A percentile compares a stretch with the other conserved stretches of the same genome.
phyloP scores from a whole-genome alignment of 176 grass and related monocot genomes.

The Paspalum notatum region DNA sequence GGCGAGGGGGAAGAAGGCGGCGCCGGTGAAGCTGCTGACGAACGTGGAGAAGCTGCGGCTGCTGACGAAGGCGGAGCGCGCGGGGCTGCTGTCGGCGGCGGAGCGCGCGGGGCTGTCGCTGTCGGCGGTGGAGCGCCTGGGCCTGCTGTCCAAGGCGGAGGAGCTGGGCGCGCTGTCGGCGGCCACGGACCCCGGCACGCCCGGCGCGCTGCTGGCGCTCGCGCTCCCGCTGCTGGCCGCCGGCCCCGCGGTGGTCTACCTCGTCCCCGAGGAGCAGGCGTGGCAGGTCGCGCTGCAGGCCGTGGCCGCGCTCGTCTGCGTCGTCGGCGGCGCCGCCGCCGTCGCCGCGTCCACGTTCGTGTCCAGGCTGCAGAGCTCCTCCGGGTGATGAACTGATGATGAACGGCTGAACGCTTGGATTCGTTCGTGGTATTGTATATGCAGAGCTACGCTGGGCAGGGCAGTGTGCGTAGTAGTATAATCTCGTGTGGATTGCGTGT shows the following conservation, averaged over 20 bases:
- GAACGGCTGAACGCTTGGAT: no score
- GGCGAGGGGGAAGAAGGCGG: slow-evolving; percentile 13
- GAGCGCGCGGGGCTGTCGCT: slow-evolving; percentile 90
- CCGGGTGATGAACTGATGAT: slow-evolving; percentile 35
- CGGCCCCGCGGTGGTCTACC: slow-evolving; percentile 73
- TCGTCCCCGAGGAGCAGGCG: slow-evolving; percentile 78
- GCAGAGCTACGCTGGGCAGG: not conserved
- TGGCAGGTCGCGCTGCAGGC: slow-evolving; percentile 88
- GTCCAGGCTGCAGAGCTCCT: slow-evolving; percentile 79
- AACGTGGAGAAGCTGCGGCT: slow-evolving; percentile 95
- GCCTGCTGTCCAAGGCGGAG: slow-evolving; percentile 93
- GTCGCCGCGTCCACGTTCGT: slow-evolving; percentile 89
- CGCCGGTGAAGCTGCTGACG: slow-evolving; percentile 79
- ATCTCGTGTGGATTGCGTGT: no score
- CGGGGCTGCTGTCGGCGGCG: slow-evolving; percentile 79
- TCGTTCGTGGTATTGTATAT: not conserved
- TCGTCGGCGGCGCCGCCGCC: slow-evolving; percentile 73
- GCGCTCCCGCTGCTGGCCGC: slow-evolving; percentile 61
- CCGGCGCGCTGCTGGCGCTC: slow-evolving; percentile 58
- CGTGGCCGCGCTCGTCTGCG: slow-evolving; percentile 57
- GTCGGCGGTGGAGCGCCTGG: slow-evolving; percentile 74
- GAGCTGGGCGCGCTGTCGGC: slow-evolving; percentile 84
- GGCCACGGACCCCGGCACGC: slow-evolving; percentile 75
- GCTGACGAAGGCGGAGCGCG: slow-evolving; percentile 92
- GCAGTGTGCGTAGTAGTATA: not conserved